These are phyloP conservation scores for Straminergon stramineum DNA, from an alignment of 225 moss, liverwort and hornwort genomes.

Conservation along the genomic window DNA sequence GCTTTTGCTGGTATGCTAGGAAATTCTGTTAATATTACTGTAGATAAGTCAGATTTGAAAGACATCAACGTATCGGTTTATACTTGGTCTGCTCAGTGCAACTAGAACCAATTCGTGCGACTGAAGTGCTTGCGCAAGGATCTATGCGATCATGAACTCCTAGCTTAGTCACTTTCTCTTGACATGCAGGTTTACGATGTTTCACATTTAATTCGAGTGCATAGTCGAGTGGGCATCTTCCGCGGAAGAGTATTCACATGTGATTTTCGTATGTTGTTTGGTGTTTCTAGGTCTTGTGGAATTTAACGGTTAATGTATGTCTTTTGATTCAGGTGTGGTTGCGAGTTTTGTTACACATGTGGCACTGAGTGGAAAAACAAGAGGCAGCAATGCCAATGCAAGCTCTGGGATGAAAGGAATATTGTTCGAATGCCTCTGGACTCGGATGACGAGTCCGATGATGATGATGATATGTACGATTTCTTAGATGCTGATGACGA, in stretches of 20 bases:
- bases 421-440: conserved; percentile 40
- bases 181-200: neutral
- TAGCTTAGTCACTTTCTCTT: neutral
- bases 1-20: neutral
- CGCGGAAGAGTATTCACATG: neutral
- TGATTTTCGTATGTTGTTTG: neutral
- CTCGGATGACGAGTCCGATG: conserved; percentile 30
- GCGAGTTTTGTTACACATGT: conserved; percentile 86
- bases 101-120: neutral
- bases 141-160: neutral
- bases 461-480: conserved; percentile 5
- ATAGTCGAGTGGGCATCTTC: neutral
- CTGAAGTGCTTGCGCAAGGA: neutral
- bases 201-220: neutral
- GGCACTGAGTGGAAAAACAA: conserved; percentile 78
- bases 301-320: neutral
- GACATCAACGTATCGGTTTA: neutral
- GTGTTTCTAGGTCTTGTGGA: neutral
- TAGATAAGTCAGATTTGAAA: neutral
- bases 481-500: conserved; percentile 21
- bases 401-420: conserved; percentile 78
- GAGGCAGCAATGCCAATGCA: conserved; percentile 71
- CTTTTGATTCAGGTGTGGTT: conserved; percentile 58
- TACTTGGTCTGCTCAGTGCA: neutral
- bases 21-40: neutral